Evolutionary conservation across 768 basidiomycete species (phyloP).

Genomic region (Leucogyrophana mollusca): DNA sequence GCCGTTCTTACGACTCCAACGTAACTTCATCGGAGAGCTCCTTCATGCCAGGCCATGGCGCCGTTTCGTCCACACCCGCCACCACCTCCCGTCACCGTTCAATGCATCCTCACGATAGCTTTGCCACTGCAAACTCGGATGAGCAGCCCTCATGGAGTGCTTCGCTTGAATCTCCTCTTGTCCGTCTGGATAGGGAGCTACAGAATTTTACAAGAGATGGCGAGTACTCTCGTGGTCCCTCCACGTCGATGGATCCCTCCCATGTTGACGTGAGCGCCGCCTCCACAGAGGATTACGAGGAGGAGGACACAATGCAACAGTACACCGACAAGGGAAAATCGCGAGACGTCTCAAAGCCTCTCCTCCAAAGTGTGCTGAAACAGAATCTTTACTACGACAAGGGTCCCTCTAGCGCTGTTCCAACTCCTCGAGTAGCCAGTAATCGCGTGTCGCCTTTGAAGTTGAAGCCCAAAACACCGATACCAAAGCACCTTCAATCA

Average conservation of each 20-base stretch:
- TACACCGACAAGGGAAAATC: constrained; percentile 44
- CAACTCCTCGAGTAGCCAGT: constrained; percentile 36
- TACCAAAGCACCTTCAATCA: constrained; percentile 53
- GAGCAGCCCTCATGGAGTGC: constrained; percentile 68
- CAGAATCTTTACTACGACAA: constrained; percentile 45
- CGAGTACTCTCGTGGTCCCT: constrained; percentile 26
- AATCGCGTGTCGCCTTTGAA: constrained; percentile 49
- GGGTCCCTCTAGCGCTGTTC: constrained; percentile 19
- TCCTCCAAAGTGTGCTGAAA: constrained; percentile 50
- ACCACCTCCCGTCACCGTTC: constrained; percentile 35
- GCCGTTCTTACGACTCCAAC: constrained; percentile 36
- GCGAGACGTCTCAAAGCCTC: constrained; percentile 38
- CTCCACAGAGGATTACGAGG: constrained; percentile 31
- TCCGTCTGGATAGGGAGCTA: constrained; percentile 62
- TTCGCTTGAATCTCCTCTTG: constrained; percentile 73
- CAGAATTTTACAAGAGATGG: constrained; percentile 45
- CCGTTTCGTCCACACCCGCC: constrained; percentile 79
- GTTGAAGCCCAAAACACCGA: constrained; percentile 58
- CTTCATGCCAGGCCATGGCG: constrained; percentile 71
- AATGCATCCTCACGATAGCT: constrained; percentile 31
- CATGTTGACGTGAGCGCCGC: constrained; percentile 1
- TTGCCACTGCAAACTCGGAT: constrained; percentile 34
- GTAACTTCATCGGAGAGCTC: constrained; percentile 62
- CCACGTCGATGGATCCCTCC: constrained; percentile 8
- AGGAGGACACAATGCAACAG: constrained; percentile 25